Evolutionary conservation across 139 green algal species (phyloP).

Genomic region (Ettlia oleoabundans): DNA sequence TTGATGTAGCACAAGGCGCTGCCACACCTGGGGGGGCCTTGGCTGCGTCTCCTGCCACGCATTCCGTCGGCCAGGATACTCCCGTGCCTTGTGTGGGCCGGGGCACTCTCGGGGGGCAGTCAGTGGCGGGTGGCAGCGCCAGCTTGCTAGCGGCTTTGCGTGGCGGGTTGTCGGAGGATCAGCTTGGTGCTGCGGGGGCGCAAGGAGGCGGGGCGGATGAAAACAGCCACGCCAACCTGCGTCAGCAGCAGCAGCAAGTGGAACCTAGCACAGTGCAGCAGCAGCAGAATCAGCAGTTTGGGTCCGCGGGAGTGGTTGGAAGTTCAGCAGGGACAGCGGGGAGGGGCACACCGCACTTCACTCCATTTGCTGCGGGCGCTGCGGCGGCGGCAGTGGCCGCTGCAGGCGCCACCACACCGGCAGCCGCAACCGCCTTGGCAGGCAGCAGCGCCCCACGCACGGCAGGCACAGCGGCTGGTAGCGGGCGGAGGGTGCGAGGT

Average conservation of each 20-base stretch:
- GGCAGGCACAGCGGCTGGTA: not conserved
- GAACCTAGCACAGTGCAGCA: not conserved
- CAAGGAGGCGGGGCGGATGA: not conserved
- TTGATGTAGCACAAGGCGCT: too few species aligned
- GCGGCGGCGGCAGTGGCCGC: not conserved
- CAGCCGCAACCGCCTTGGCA: too few species aligned
- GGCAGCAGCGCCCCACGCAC: too few species aligned
- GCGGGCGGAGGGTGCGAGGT: not conserved
- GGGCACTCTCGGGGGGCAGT: not conserved
- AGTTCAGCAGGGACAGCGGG: not conserved
- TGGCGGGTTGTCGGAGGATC: not conserved
- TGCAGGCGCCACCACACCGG: not conserved
- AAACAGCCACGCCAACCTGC: not conserved
- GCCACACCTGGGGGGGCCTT: too few species aligned
- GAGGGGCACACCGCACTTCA: not conserved
- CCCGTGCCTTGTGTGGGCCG: not conserved
- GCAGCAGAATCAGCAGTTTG: slow-evolving; percentile 1
- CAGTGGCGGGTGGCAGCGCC: not conserved
- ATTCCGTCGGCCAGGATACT: too few species aligned
- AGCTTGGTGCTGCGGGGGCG: not conserved
- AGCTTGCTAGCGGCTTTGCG: slow-evolving; percentile 14
- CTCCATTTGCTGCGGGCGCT: not conserved
- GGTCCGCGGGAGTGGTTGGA: not conserved
- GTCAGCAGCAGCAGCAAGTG: slow-evolving; percentile 15
- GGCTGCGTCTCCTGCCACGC: too few species aligned